These are phyloP conservation scores for Paraphoma chrysanthemicola DNA, from an alignment of 2,329 filamentous ascomycete species.

Conservation along the genomic window DNA sequence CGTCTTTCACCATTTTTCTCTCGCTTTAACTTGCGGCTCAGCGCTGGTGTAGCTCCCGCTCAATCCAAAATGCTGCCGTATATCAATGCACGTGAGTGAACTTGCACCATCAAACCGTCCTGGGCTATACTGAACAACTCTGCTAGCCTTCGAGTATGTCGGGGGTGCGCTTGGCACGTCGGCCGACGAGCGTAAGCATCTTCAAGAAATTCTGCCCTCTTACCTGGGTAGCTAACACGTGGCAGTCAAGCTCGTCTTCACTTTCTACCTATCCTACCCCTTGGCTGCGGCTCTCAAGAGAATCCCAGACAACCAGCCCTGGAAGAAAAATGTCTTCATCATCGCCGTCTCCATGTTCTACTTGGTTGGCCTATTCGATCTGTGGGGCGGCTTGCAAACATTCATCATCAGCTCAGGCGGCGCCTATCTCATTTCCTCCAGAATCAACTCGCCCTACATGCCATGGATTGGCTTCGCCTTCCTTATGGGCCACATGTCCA, in stretches of 20 bases:
- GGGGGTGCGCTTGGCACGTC: constrained; percentile 66
- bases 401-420: constrained; percentile 79
- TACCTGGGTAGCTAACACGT: constrained; percentile 15
- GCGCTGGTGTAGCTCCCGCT: background rate
- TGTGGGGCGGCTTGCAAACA: constrained; percentile 85
- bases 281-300: constrained; percentile 88
- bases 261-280: constrained; percentile 91
- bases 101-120: background rate
- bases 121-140: background rate
- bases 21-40: too few relatives aligned
- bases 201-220: background rate
- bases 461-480: constrained; percentile 96
- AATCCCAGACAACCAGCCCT: constrained; percentile 82
- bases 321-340: constrained; percentile 86
- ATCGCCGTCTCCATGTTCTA: constrained; percentile 89
- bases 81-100: constrained; percentile 64
- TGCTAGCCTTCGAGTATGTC: constrained; percentile 67
- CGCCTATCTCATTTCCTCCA: constrained; percentile 83
- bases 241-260: constrained; percentile 89
- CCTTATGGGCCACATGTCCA: constrained; percentile 92
- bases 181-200: constrained; percentile 66
- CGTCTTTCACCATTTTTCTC: background rate
- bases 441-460: constrained; percentile 89
- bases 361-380: constrained; percentile 88
- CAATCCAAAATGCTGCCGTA: constrained; percentile 65